Conservation (phyloP, 176 grass and related monocot genomes). For the Musa troglodytarum region DNA sequence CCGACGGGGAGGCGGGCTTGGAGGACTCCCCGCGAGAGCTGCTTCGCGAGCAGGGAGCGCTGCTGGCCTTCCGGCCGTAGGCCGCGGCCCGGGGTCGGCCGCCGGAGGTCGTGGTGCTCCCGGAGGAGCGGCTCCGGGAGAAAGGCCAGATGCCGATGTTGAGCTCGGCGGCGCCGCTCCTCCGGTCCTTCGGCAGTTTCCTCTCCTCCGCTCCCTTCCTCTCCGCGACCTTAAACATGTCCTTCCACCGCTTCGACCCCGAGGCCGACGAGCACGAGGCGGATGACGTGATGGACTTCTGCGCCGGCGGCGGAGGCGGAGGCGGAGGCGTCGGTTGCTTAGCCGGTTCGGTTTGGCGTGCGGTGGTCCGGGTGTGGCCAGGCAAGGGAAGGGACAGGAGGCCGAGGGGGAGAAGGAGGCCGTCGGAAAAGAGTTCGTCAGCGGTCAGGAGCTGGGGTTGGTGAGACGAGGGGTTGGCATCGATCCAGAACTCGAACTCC, state of each 20-base stretch:
- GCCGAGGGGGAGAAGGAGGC: constrained; percentile 5
- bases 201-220: background rate
- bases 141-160: constrained; percentile 4
- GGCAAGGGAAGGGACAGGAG: background rate
- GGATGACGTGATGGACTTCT: background rate
- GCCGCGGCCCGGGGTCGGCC: background rate
- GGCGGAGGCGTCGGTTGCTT: no score
- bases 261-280: background rate
- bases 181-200: background rate
- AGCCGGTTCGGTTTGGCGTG: background rate
- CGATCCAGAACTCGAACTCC: constrained; percentile 13
- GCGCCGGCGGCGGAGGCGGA: background rate
- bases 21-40: constrained; percentile 13
- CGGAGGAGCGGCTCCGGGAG: constrained; percentile 6
- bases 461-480: background rate
- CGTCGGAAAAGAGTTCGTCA: constrained; percentile 12
- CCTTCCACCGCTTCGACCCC: constrained; percentile 7
- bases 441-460: constrained; percentile 2
- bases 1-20: background rate
- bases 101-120: background rate
- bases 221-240: constrained; percentile 9
- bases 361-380: background rate
- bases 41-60: constrained; percentile 16
- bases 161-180: background rate
- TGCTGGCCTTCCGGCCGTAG: constrained; percentile 1